phyloP scores from a whole-genome alignment of 2,329 filamentous ascomycete genomes.

The Xenosphaeropsis pyriputrescens region DNA sequence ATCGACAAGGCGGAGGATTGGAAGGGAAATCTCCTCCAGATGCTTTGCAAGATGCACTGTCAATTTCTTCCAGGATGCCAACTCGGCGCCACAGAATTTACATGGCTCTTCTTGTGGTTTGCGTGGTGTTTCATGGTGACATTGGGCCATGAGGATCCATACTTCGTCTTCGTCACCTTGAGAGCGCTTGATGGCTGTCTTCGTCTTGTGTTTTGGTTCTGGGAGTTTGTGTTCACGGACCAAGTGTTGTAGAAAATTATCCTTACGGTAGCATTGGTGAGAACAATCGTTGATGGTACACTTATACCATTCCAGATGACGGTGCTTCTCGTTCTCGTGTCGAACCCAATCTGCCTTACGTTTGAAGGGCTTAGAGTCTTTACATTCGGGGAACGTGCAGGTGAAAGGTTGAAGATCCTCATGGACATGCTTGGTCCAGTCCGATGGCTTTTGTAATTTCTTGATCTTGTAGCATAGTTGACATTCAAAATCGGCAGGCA shows the following conservation, averaged over 20 bases:
- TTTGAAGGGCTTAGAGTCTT: constrained; percentile 83
- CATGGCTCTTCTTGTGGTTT: constrained; percentile 66
- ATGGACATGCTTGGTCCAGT: constrained; percentile 94
- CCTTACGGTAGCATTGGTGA: constrained; percentile 73
- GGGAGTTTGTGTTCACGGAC: constrained; percentile 79
- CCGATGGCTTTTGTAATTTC: constrained; percentile 79
- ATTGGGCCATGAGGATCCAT: constrained; percentile 65
- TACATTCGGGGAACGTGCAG: constrained; percentile 74
- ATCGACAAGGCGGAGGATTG: constrained; percentile 50
- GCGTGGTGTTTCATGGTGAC: constrained; percentile 53
- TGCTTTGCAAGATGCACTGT: constrained; percentile 89
- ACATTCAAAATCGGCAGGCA: constrained; percentile 85
- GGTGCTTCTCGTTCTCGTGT: constrained; percentile 83
- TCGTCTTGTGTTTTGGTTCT: constrained; percentile 69
- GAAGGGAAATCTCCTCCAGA: constrained; percentile 83
- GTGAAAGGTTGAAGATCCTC: constrained; percentile 90
- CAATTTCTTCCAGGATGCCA: constrained; percentile 80
- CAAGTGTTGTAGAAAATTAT: constrained; percentile 88
- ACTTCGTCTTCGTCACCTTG: constrained; percentile 42
- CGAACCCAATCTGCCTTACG: constrained; percentile 92
- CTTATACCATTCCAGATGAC: constrained; percentile 82
- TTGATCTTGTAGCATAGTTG: constrained; percentile 75
- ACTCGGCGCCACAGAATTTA: constrained; percentile 71
- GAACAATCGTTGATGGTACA: constrained; percentile 70
- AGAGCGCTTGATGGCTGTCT: constrained; percentile 47